These are phyloP conservation scores for Trichocladium antarcticum DNA, from an alignment of 495 filamentous ascomycete genomes.

Conservation along the genomic window DNA sequence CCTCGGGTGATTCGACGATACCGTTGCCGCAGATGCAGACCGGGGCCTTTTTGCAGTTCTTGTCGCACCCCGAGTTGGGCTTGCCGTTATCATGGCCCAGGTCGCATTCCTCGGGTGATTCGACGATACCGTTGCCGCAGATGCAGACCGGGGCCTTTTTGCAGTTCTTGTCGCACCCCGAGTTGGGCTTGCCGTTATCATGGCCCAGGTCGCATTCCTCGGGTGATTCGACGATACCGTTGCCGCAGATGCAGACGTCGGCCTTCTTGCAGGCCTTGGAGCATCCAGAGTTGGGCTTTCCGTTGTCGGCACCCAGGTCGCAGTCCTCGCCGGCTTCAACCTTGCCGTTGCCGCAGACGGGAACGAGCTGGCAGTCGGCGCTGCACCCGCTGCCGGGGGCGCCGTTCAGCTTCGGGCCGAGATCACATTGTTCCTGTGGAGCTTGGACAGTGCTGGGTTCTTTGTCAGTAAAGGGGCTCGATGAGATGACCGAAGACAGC, in stretches of 20 bases:
- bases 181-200: background rate
- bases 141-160: no score
- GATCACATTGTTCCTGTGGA: slow-evolving; percentile 8
- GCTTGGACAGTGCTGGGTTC: slow-evolving; percentile 1
- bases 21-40: slow-evolving; percentile 1
- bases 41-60: no score
- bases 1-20: slow-evolving; percentile 2
- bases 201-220: slow-evolving; percentile 7
- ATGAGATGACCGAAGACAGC: no score
- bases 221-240: background rate
- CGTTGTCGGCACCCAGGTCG: slow-evolving; percentile 3
- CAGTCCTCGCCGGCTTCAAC: slow-evolving; percentile 1
- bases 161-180: no score
- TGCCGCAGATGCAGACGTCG: background rate
- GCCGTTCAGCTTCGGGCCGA: slow-evolving; percentile 6
- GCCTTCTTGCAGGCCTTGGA: no score
- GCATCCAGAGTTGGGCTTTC: no score
- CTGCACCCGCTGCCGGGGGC: background rate
- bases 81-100: slow-evolving; percentile 1
- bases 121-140: slow-evolving; percentile 5
- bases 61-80: no score
- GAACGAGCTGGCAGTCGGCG: background rate
- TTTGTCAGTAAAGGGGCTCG: background rate
- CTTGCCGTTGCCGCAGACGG: slow-evolving; percentile 1
- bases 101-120: slow-evolving; percentile 10